phyloP scores from a whole-genome alignment of 2,329 filamentous ascomycete genomes.

The Neonectria sp. region DNA sequence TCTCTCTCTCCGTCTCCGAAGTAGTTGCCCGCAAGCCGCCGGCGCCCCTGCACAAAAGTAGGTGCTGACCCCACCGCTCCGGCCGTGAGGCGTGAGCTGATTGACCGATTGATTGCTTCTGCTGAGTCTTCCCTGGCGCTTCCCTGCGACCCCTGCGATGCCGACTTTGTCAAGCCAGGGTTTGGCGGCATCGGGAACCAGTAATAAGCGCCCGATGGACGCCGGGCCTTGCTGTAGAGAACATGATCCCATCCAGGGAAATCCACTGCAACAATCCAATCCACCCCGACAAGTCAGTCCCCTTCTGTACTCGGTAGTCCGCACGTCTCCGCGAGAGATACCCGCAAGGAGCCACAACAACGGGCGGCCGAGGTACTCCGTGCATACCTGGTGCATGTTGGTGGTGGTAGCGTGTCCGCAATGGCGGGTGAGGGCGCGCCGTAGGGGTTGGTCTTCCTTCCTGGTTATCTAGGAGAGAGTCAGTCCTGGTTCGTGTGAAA shows the following conservation, averaged over 20 bases:
- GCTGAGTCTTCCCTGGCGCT: constrained; percentile 6
- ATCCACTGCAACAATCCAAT: background rate
- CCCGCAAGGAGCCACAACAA: too few species aligned
- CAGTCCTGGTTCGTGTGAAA: background rate
- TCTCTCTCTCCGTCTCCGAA: background rate
- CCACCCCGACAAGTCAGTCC: too few species aligned
- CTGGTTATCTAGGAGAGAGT: background rate
- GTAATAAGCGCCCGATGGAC: constrained; percentile 5
- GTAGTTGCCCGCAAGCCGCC: constrained; percentile 5
- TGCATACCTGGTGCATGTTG: background rate
- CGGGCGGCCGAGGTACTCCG: background rate
- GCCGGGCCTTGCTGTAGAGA: background rate
- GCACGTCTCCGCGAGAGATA: too few species aligned
- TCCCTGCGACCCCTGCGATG: constrained; percentile 15
- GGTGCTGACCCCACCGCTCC: constrained; percentile 29
- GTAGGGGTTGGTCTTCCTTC: too few species aligned
- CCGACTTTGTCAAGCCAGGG: constrained; percentile 26
- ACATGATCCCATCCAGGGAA: background rate
- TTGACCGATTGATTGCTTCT: constrained; percentile 37
- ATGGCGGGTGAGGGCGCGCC: background rate
- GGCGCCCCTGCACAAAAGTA: constrained; percentile 16
- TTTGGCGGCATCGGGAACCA: constrained; percentile 14
- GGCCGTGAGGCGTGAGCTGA: constrained; percentile 36
- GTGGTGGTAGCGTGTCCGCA: background rate
- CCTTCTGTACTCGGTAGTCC: too few species aligned